These are phyloP conservation scores for Ceratocystis ficicola DNA, from an alignment of 2,329 filamentous ascomycete genomes.

Conservation along the genomic window DNA sequence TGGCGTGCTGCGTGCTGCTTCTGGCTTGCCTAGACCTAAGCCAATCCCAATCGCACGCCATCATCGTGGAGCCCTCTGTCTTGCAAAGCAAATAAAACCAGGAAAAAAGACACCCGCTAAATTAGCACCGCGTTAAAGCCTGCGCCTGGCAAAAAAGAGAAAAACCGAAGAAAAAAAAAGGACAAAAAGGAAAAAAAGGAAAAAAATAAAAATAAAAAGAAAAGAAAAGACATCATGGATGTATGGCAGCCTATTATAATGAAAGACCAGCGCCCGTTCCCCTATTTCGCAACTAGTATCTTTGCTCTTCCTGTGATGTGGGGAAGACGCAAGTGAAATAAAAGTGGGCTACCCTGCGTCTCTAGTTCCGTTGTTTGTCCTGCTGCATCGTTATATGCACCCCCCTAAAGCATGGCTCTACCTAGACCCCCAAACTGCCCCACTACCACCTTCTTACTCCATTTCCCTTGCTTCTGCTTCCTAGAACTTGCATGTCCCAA, in stretches of 20 bases:
- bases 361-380: background rate
- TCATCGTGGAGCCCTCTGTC: background rate
- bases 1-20: background rate
- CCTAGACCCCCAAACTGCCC: background rate
- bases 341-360: background rate
- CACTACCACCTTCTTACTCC: background rate
- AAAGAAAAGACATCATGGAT: too few relatives aligned
- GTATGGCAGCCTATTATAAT: background rate
- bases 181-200: background rate
- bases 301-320: background rate
- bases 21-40: background rate
- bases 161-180: too few relatives aligned
- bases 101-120: constrained; percentile 5
- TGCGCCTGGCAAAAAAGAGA: background rate
- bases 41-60: constrained; percentile 10
- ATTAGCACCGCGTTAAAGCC: background rate
- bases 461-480: background rate
- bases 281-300: background rate
- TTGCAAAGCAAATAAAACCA: background rate
- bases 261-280: background rate
- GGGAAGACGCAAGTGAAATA: background rate
- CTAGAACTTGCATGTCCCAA: background rate
- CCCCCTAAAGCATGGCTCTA: background rate
- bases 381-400: background rate
- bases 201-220: background rate